Base-by-base conservation (phyloP, 305 asterid species). In the Coffea humblotiana region DNA sequence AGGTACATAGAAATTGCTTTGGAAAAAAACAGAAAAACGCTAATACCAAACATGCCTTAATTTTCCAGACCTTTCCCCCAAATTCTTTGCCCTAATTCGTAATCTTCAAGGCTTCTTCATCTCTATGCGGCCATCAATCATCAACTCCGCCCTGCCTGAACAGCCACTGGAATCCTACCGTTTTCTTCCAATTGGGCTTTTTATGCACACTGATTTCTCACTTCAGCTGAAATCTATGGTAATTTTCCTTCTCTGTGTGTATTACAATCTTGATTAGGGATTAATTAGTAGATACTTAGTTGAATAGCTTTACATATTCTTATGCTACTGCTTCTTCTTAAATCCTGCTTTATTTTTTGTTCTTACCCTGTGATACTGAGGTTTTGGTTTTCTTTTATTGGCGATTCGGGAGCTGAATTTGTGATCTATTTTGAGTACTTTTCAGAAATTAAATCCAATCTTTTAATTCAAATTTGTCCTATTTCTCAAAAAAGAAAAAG, bases 1-100 rank as follows among this genome's bases (percentile, higher is more conserved):
- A 1, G 8, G 52, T 12, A 48, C 11, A 1, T 9, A 48, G 16
- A 12, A 51, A 51, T 16, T 12, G 56, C 56, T 51, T 51, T 51
- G 56, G 18, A 48, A 48, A 48, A 48, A 48, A 12, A 12, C 11
- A 10, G 12, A 9, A 48, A 48, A 48, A 48, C 1, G 18, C 6
- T n/a, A 80, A 66, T 80, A 21, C 71, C 83, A 45, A 80, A 75
- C 83, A 27, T 73, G 45, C 81, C 84, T 72, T 81, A n/a, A 71
- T 49, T 9, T 76, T 69, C 25, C 21, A 2, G 15, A 6, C 32
- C 27, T 40, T 76, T 71, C 16, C 68, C 80, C 84, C 60, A 61
- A 81, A 8, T 61, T 69, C 51, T 40, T 76, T 76, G 84, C 81
- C 84, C 84, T 81, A 76, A 81, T 81, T 77, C 76, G 80, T 67